These are phyloP conservation scores for Salix udensis DNA, from an alignment of 345 rosid species.

Conservation along the genomic window DNA sequence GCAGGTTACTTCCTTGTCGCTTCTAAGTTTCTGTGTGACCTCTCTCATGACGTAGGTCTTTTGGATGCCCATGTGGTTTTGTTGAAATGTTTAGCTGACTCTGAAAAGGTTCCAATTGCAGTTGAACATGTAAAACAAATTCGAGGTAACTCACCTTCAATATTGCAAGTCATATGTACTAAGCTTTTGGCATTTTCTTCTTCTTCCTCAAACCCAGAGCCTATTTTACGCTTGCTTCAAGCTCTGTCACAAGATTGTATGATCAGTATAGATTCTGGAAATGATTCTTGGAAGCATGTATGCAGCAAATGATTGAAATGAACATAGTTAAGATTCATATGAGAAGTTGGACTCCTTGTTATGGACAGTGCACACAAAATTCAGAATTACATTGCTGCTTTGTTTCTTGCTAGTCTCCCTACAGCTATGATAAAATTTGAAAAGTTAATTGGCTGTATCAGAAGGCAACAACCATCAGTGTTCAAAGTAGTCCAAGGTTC, in stretches of 20 bases:
- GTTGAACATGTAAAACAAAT: conserved; percentile 47
- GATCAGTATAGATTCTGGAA: neutral
- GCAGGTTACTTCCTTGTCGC: conserved; percentile 52
- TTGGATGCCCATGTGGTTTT: conserved; percentile 49
- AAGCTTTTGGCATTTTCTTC: conserved; percentile 44
- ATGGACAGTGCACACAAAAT: neutral
- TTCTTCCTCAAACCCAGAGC: conserved; percentile 41
- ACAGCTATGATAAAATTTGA: neutral
- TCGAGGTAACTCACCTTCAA: conserved; percentile 41
- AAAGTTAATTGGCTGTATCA: neutral
- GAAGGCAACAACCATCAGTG: neutral
- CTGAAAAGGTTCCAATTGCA: conserved; percentile 48
- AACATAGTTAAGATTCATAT: neutral
- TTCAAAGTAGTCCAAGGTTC: neutral
- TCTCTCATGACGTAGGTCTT: conserved; percentile 34
- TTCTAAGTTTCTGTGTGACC: conserved; percentile 39
- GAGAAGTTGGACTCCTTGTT: neutral
- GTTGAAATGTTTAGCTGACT: conserved; percentile 55
- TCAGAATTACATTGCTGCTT: neutral
- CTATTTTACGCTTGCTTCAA: conserved; percentile 31
- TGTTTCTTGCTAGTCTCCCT: neutral
- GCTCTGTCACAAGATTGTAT: conserved; percentile 12
- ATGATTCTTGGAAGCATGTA: neutral
- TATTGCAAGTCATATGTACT: conserved; percentile 29
- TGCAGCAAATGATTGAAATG: neutral